Base-by-base conservation (phyloP, 768 basidiomycete genomes). In the Lenzites betulinus region DNA sequence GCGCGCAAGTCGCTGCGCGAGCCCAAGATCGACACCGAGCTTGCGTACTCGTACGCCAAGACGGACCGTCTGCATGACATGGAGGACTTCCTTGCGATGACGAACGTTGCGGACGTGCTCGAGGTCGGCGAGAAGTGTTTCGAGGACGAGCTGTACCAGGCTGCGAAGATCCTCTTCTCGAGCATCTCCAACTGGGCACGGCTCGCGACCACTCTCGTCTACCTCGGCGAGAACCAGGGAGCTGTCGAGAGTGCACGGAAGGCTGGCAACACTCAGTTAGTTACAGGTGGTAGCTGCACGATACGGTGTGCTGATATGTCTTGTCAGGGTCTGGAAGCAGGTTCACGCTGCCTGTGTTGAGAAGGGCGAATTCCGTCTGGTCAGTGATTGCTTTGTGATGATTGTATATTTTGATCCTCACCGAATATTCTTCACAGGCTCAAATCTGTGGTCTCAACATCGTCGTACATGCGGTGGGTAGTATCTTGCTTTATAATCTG, bases 161-260 rank as follows among this genome's bases (percentile, higher is more conserved):
- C 97, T 49, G 91, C 96, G 33, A 97, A 96, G 77, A 75, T 99
- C 5, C 79, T 99, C 48, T 99, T 99, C 81, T 85, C 86, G 39
- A 95, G 94, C 76, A 99, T 99, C 69, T 96, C 94, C 1, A 99
- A 99, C 77, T 99, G 95, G 95, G 97, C 97, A 44, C 86, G 97
- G 60, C 79, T 99, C 62, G 97, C 97, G 0, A 99, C 97, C 1
- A 99, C 97, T 9, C 85, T 98, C 69, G 98, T 99, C 71, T 99
- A 99, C 76, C 84, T 99, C 43, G 93, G 93, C 41, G 96, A 99
- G 77, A 97, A 98, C 72, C 97, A 98, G 74, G 86, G 93, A 51
- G 97, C 97, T 22, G 97, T 99, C 12, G 97, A 99, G 76, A 97
- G 96, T 65, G 97, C 97, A n/a, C 83, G 97, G 56, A 99, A 99